Evolutionary conservation across 2,329 filamentous ascomycete genomes (phyloP).

Genomic region (Hymenoscyphus salicellus): DNA sequence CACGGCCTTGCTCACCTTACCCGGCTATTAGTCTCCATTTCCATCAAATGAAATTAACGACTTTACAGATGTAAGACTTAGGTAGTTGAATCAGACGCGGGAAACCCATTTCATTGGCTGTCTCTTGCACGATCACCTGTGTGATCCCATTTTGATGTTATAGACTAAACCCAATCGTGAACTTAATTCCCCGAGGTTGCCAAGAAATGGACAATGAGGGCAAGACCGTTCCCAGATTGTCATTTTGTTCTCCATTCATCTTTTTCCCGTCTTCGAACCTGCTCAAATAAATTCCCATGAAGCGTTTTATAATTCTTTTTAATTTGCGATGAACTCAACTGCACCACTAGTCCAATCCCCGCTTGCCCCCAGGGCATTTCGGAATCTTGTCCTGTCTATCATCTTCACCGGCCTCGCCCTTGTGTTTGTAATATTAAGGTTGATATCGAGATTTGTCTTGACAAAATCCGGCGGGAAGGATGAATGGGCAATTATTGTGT

Average conservation of each 20-base stretch:
- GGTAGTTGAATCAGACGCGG: neutral
- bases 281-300: neutral
- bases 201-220: neutral
- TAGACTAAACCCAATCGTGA: neutral
- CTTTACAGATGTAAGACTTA: neutral
- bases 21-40: neutral
- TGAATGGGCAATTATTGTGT: neutral
- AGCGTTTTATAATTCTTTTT: neutral
- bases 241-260: neutral
- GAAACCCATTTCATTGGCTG: neutral
- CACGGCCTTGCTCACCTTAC: neutral
- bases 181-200: neutral
- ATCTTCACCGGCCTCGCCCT: constrained; percentile 1
- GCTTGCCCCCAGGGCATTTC: neutral
- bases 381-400: neutral
- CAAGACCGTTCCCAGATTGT: neutral
- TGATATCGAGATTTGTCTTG: neutral
- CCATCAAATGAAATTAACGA: neutral
- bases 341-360: no score
- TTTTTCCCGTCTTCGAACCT: neutral
- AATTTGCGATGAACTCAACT: neutral
- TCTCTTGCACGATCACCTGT: neutral
- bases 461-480: constrained; percentile 2
- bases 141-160: neutral
- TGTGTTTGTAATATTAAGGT: neutral